Percentiles rank a stretch among this genome's conserved stretches.
Conservation (phyloP, 306 rosid genomes). For the Vigna trinervia region DNA sequence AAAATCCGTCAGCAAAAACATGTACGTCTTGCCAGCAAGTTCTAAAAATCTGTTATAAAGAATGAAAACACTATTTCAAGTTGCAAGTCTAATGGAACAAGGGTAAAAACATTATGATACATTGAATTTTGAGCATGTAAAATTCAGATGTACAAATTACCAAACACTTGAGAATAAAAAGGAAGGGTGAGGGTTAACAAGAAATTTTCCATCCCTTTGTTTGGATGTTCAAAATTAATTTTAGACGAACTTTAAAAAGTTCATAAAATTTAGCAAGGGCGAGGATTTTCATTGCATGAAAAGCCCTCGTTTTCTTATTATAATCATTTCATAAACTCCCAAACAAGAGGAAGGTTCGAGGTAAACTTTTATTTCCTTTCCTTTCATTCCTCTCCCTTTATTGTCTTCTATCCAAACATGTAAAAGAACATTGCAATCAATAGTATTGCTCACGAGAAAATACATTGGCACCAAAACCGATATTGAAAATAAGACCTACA, state of each 20-base stretch:
- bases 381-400: constrained; percentile 6
- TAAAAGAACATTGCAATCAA: not conserved
- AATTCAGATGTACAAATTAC: constrained; percentile 18
- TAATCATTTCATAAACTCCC: not conserved
- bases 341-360: not conserved
- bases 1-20: constrained; percentile 58
- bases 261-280: not conserved
- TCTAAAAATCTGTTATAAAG: constrained; percentile 14
- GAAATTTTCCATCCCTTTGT: constrained; percentile 1
- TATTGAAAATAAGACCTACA: not conserved
- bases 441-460: not conserved
- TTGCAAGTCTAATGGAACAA: constrained; percentile 1
- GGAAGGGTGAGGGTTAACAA: not conserved
- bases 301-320: constrained; percentile 8
- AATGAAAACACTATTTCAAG: constrained; percentile 38
- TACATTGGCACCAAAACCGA: constrained; percentile 25
- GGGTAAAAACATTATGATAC: not conserved
- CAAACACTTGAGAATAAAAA: constrained; percentile 14
- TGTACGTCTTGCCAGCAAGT: constrained; percentile 2
- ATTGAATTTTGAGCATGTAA: constrained; percentile 13
- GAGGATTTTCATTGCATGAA: not conserved
- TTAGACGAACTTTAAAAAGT: not conserved
- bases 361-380: constrained; percentile 21
- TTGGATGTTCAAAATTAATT: not conserved
- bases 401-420: constrained; percentile 1